Conservation (phyloP, 1,284 basidiomycete genomes). For the Cryptococcus sp. region DNA sequence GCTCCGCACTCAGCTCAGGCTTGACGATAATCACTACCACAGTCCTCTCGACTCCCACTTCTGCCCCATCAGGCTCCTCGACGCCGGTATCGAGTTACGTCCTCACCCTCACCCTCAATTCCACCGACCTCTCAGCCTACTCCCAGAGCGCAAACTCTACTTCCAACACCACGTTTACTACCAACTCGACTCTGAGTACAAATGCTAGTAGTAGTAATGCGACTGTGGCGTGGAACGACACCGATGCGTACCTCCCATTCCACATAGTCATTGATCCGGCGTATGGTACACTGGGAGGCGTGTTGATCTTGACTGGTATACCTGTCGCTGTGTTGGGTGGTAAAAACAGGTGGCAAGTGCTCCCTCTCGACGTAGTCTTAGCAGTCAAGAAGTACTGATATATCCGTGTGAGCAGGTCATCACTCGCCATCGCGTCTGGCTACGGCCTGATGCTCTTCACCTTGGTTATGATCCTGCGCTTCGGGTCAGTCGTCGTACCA, state of each 20-base stretch:
- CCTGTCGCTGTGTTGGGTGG: slow-evolving; percentile 88
- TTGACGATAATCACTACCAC: slow-evolving; percentile 34
- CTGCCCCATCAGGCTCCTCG: slow-evolving; percentile 26
- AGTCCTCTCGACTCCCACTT: slow-evolving; percentile 37
- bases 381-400: not conserved
- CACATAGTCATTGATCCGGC: slow-evolving; percentile 79
- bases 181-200: slow-evolving; percentile 30
- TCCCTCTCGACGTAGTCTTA: not conserved
- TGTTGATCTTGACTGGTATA: slow-evolving; percentile 85
- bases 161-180: slow-evolving; percentile 21
- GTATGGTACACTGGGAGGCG: slow-evolving; percentile 82
- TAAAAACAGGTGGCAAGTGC: slow-evolving; percentile 79
- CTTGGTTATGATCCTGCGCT: slow-evolving; percentile 83
- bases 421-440: slow-evolving; percentile 86
- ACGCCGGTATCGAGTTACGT: slow-evolving; percentile 35
- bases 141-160: slow-evolving; percentile 21
- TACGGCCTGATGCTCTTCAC: slow-evolving; percentile 84
- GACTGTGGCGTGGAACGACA: slow-evolving; percentile 40
- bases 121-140: slow-evolving; percentile 15
- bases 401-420: slow-evolving; percentile 66
- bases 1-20: slow-evolving; percentile 7
- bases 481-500: slow-evolving; percentile 60
- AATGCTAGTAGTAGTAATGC: slow-evolving; percentile 16
- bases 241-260: slow-evolving; percentile 47
- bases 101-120: slow-evolving; percentile 44